Conservation (phyloP, 1,284 basidiomycete genomes). For the Pseudozyma pruni region DNA sequence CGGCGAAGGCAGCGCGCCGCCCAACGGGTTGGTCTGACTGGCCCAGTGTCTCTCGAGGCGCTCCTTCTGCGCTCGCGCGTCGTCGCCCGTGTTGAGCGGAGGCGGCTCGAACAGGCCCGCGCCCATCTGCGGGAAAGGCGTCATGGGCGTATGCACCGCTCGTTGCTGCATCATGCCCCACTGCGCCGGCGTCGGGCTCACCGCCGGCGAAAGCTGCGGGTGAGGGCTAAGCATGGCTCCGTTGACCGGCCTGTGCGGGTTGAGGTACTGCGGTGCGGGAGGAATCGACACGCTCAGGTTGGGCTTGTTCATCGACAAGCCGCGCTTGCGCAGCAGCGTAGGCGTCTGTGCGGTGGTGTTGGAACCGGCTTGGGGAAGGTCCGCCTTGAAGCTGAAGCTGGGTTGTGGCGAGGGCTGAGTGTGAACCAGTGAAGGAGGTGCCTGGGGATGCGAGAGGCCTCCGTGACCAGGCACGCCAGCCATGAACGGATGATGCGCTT, state of each 20-base stretch:
- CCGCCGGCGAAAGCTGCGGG: conserved; percentile 37
- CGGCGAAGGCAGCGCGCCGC: conserved; percentile 37
- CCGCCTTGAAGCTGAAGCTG: conserved; percentile 26
- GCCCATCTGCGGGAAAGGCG: conserved; percentile 53
- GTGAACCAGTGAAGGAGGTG: conserved; percentile 48
- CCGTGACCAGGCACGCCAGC: conserved; percentile 13
- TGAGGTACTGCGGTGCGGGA: conserved; percentile 52
- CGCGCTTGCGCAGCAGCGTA: conserved; percentile 59
- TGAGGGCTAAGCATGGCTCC: conserved; percentile 42
- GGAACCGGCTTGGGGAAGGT: conserved; percentile 5
- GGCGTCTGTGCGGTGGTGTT: conserved; percentile 34
- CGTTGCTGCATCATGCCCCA: conserved; percentile 62
- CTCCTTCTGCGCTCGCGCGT: conserved; percentile 55
- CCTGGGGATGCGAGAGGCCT: conserved; percentile 19
- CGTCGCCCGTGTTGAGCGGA: conserved; percentile 49
- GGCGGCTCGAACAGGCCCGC: conserved; percentile 48
- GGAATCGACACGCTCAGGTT: conserved; percentile 61
- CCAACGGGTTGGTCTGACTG: conserved; percentile 26
- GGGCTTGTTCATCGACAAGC: conserved; percentile 57
- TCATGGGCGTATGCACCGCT: conserved; percentile 58
- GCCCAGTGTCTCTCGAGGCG: conserved; percentile 60
- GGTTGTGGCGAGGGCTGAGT: conserved; percentile 54
- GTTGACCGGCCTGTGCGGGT: conserved; percentile 30
- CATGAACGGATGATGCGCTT: conserved; percentile 32
- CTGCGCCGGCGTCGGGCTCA: conserved; percentile 45